These are phyloP conservation scores for Apiospora koreana DNA, from an alignment of 2,329 filamentous ascomycete species.

Conservation along the genomic window DNA sequence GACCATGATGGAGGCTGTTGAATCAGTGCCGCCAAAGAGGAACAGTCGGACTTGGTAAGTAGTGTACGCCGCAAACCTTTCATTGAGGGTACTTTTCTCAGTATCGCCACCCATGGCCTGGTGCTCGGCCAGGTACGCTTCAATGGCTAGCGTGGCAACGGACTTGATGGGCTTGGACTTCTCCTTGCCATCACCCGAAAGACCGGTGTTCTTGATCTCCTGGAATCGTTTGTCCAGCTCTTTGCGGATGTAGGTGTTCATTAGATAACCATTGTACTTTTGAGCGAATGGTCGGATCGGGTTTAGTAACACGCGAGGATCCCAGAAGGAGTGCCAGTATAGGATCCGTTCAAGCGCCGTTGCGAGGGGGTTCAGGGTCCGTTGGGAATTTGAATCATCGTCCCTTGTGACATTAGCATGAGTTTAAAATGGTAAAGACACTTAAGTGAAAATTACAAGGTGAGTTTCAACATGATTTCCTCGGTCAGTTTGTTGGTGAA, in stretches of 20 bases:
- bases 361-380: neutral
- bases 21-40: constrained; percentile 33
- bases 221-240: constrained; percentile 16
- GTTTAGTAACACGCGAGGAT: constrained; percentile 15
- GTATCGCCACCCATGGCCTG: too few relatives aligned
- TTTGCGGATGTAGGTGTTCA: constrained; percentile 15
- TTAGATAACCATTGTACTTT: constrained; percentile 14
- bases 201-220: constrained; percentile 12
- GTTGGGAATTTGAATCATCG: neutral
- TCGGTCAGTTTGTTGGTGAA: neutral
- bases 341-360: constrained; percentile 13
- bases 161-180: constrained; percentile 16
- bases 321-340: constrained; percentile 18
- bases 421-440: too few relatives aligned
- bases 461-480: neutral
- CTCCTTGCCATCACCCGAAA: neutral
- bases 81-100: neutral
- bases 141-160: constrained; percentile 15
- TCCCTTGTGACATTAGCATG: neutral
- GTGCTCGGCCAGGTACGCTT: constrained; percentile 14
- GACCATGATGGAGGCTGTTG: constrained; percentile 36
- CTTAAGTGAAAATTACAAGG: neutral
- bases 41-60: constrained; percentile 14
- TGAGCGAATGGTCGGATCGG: constrained; percentile 18
- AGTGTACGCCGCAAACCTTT: neutral